Evolutionary conservation across 371 early-diverging fungal species (phyloP), one percentile per base, ranked within the genome.

Genomic region (Catenaria anguillulae): DNA sequence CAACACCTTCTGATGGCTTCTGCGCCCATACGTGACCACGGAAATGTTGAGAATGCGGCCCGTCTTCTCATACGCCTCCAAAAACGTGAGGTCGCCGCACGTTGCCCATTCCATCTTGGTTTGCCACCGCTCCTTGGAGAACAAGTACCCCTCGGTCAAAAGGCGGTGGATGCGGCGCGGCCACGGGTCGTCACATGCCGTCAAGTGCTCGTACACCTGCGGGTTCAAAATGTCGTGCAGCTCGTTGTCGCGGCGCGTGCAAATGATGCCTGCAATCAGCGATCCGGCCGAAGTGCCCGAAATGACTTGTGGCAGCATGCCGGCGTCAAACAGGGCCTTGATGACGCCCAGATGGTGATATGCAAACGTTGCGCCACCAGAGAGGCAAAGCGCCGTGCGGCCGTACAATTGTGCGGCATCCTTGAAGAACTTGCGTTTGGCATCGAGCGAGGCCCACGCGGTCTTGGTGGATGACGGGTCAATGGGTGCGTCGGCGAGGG

Each of bases 11-110:
- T 78, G 78, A 43, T 75, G 82, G 26, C 23, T 84, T 23, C 80
- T 77, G 0, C 84, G 80, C 50, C 87, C 85, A 80, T 86, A 85
- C 60, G 94, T n/a, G 2, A 80, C 79, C 1, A 87, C 85, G 13
- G 82, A 79, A 42, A 87, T 85, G 62, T 87, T 87, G 33, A 87
- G 65, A 6, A 85, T 76, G 8, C 87, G 74, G 46, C 82, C 78
- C 2, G 85, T 80, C 55, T 68, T 64, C 17, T 68, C 69, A 67
- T 77, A 85, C 23, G 87, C 85, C 70, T 87, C 86, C 77, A 82
- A 82, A 63, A 85, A 85, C 15, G 86, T 85, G 24, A 85, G 56
- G 35, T 84, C 83, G 2, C 85, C 87, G 4, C 82, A 79, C 58
- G 69, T 69, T 13, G 67, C 60, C 56, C 48, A 31, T 34, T 63